Base-by-base conservation (phyloP, 1,139 yeast species). In the Chernovozyma aurita region DNA sequence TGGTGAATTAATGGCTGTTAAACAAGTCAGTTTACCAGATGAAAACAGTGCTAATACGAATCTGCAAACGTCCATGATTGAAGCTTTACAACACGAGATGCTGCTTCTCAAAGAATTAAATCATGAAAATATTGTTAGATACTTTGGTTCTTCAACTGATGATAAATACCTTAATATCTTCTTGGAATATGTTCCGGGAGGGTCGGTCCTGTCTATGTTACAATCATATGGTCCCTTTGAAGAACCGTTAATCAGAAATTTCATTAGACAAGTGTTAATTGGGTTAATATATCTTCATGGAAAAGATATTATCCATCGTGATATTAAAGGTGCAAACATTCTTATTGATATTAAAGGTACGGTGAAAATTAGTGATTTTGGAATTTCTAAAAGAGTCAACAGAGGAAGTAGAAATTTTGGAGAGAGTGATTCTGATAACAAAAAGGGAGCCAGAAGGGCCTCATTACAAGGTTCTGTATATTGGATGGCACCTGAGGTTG, bases 401-500 rank as follows among this genome's bases (percentile, higher is more conserved):
- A 42, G 48, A n/a, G 48, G 51, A 14, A 44, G 42, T 13, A 50
- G 47, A 13, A 15, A 21, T 4, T 4, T 28, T 11, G 28, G 18
- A 12, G 33, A 34, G 4, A 32, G 28, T 24, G 34, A 26, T 31
- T 34, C 18, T 14, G 30, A n/a, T 17, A 28, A 24, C 8, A 15
- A 24, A 27, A 58, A 48, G 41, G 52, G 65, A 11, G 66, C 72
- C 18, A 80, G 85, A 47, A 71, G 96, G 33, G 92, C 88, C 0
- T 86, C 96, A 0, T 59, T 90, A 33, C 97, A 88, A 61, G 97
- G 97, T 0, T 85, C 95, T 5, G 95, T 88, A 0, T 90, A 82
- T 53, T 90, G 97, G 97, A 90, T 90, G 97, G 96, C 97, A 0
- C 97, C 97, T 0, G 97, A 90, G 55, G 96, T 90, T 12, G 96